Conservation (phyloP, 1,284 basidiomycete genomes). For the Omphalotus olearius region DNA sequence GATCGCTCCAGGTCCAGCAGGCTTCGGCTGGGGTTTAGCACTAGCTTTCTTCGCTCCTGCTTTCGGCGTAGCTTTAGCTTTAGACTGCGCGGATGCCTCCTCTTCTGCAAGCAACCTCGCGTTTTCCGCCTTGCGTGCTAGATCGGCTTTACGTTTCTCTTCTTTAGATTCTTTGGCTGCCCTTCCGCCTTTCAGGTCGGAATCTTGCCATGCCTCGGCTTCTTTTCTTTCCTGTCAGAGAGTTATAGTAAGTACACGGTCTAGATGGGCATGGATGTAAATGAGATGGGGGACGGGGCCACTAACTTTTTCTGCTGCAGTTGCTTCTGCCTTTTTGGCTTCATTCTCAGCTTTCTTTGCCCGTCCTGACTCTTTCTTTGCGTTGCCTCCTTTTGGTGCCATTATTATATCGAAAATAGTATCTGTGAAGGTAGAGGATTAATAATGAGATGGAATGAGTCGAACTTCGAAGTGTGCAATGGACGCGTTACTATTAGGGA, state of each 20-base stretch:
- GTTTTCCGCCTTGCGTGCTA: conserved; percentile 73
- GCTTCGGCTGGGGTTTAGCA: conserved; percentile 36
- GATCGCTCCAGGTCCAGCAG: conserved; percentile 74
- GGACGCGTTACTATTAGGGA: not conserved
- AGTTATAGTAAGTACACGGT: conserved; percentile 5
- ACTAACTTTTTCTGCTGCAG: conserved; percentile 54
- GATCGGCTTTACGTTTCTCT: conserved; percentile 69
- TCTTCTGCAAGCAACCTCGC: conserved; percentile 82
- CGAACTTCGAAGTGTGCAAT: not conserved
- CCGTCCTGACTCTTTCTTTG: conserved; percentile 85
- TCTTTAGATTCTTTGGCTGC: conserved; percentile 69
- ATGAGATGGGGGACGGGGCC: not conserved
- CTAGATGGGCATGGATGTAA: conserved; percentile 1
- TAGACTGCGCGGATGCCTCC: conserved; percentile 64
- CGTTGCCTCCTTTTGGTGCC: conserved; percentile 83
- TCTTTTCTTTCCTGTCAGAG: conserved; percentile 67
- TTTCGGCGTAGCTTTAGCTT: conserved; percentile 66
- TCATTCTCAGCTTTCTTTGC: conserved; percentile 95
- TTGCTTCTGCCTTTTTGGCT: conserved; percentile 65
- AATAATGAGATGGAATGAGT: not conserved
- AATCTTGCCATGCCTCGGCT: conserved; percentile 75
- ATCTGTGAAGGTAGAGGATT: not conserved
- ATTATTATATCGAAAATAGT: conserved; percentile 32
- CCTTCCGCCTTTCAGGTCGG: conserved; percentile 55
- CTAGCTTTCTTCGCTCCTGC: conserved; percentile 54